Evolutionary conservation across 2,329 filamentous ascomycete genomes (phyloP).

Genomic region (Sclerotinia borealis): DNA sequence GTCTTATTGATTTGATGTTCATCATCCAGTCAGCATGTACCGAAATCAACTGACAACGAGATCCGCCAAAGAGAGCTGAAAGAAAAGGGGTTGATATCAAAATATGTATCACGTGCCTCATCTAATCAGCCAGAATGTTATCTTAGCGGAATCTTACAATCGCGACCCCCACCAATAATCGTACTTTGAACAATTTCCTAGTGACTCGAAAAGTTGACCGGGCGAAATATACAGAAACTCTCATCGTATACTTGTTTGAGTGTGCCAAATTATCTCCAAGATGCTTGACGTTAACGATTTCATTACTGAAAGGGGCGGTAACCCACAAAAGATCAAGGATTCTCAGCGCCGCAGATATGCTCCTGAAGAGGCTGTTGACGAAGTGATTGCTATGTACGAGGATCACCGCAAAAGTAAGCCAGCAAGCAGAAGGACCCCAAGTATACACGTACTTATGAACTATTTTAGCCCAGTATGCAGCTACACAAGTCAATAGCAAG

Average conservation of each 20-base stretch:
- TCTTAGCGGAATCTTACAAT: conserved; percentile 11
- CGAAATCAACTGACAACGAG: not conserved
- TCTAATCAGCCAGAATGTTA: conserved; percentile 12
- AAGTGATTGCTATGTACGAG: conserved; percentile 81
- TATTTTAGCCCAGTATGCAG: conserved; percentile 61
- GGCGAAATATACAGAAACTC: not conserved
- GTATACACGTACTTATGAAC: conserved; percentile 3
- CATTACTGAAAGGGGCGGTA: conserved; percentile 79
- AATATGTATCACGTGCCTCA: not conserved
- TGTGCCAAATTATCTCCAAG: conserved; percentile 20
- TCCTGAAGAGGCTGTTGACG: conserved; percentile 77
- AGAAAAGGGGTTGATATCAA: conserved; percentile 5
- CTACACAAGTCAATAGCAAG: conserved; percentile 72
- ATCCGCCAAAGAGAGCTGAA: not conserved
- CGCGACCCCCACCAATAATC: conserved; percentile 10
- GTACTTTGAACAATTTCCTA: conserved; percentile 12
- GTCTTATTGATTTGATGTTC: not conserved
- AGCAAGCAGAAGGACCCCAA: not conserved
- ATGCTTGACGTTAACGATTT: conserved; percentile 79
- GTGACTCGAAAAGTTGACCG: conserved; percentile 12
- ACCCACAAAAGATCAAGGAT: conserved; percentile 87
- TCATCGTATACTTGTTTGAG: not conserved
- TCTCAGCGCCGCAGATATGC: conserved; percentile 80
- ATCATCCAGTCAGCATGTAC: not conserved
- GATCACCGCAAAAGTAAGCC: conserved; percentile 68